Evolutionary conservation across 495 filamentous ascomycete species (phyloP), one percentile per base, ranked within the genome.

Genomic region (Tetracladium setigerum): DNA sequence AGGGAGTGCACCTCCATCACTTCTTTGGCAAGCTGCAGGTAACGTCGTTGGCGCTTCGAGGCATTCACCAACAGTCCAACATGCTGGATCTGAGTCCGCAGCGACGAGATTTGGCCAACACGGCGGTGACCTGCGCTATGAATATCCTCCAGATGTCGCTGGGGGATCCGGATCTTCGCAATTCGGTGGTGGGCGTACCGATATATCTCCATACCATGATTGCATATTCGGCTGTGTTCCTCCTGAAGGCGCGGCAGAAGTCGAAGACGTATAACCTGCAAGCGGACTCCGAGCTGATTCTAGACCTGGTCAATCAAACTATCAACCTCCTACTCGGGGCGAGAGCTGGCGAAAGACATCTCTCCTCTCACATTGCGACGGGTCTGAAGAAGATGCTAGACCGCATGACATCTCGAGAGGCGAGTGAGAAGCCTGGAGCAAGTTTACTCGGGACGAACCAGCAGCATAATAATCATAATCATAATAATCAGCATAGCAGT

Each of bases 21-120:
- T 70, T 78, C 53, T 81, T 79, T 53, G 77, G 72, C 12, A 78
- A 74, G 55, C 72, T 81, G 39, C 76, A 80, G 43, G 66, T 80
- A 36, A 79, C 79, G 49, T 79, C 77, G 6, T 64, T 79, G 9
- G 71, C 76, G 5, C 68, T 81, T 5, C 72, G 77, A 7, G 77
- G 67, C 3, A 56, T 78, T 5, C 67, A 70, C 17, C 69, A 68
- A 12, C 61, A 66, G 5, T 70, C 76, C 33, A 62, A 70, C n/a
- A n/a, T 16, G 13, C 18, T 10, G 31, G 31, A 31, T 11, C 69
- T 79, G 41, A 74, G 74, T 7, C 63, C 73, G 46, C 68, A 75
- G 47, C 74, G 76, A 47, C 71, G 70, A 46, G 75, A 77, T 54
- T 67, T 67, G 1, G 76, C 74, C 24, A 77, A 74, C 52, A 69